phyloP scores from a whole-genome alignment of 441 rosid genomes.

The Erodium chrysanthum region DNA sequence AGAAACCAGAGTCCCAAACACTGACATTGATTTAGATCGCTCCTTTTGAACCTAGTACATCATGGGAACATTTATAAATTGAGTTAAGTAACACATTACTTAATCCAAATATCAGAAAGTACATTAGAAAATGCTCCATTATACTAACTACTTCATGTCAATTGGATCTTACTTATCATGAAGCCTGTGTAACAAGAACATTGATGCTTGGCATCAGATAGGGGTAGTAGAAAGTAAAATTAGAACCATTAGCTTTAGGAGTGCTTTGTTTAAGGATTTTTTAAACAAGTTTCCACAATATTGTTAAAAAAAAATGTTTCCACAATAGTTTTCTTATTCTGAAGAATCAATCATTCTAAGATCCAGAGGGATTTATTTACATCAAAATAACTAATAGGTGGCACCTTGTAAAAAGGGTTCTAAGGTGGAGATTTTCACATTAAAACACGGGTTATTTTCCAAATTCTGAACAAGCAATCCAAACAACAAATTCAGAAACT shows the following conservation, averaged over 20 bases:
- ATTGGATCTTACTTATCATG: not conserved
- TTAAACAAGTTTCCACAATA: too few species aligned
- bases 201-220: not conserved
- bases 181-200: not conserved
- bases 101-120: not conserved
- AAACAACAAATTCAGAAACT: not conserved
- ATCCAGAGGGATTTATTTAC: too few species aligned
- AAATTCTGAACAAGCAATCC: not conserved
- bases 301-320: not conserved
- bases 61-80: slow-evolving; percentile 10
- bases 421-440: not conserved
- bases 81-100: not conserved
- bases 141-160: not conserved
- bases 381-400: not conserved
- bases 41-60: slow-evolving; percentile 50
- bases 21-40: slow-evolving; percentile 51
- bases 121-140: not conserved
- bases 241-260: not conserved
- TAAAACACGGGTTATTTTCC: not conserved
- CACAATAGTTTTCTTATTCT: not conserved
- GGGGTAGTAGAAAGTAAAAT: too few species aligned
- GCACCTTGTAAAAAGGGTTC: not conserved
- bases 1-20: slow-evolving; percentile 79
- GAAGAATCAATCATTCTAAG: too few species aligned
- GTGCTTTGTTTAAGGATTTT: not conserved